Conservation (phyloP, 306 rosid species). For the Lathyrus aphaca region DNA sequence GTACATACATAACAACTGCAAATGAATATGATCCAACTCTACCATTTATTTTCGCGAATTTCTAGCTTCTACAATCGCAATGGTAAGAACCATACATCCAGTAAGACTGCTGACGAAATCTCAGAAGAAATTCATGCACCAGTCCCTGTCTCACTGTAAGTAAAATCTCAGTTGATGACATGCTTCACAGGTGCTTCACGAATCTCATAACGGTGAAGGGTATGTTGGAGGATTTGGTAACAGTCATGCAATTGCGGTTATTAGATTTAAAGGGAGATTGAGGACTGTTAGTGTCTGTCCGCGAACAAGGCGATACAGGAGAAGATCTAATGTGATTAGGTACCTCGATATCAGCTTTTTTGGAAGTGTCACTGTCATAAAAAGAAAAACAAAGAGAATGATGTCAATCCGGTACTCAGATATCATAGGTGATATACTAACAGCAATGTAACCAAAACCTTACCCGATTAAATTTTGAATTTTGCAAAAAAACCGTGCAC, state of each 20-base stretch:
- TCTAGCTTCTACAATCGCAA: slow-evolving; percentile 35
- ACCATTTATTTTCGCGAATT: slow-evolving; percentile 15
- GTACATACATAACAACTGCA: slow-evolving; percentile 34
- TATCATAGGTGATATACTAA: slow-evolving; percentile 18
- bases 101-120: slow-evolving; percentile 17
- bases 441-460: not conserved
- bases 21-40: slow-evolving; percentile 16
- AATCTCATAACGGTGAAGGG: slow-evolving; percentile 42
- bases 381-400: slow-evolving; percentile 33
- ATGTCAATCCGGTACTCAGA: slow-evolving; percentile 7
- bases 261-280: slow-evolving; percentile 43
- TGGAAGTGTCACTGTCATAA: slow-evolving; percentile 52
- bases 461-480: slow-evolving; percentile 54
- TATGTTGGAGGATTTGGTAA: slow-evolving; percentile 45
- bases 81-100: slow-evolving; percentile 17
- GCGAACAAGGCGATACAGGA: slow-evolving; percentile 34
- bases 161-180: slow-evolving; percentile 34
- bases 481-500: slow-evolving; percentile 39
- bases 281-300: slow-evolving; percentile 39
- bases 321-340: slow-evolving; percentile 38
- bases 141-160: slow-evolving; percentile 10
- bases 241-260: slow-evolving; percentile 41
- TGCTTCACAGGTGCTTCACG: slow-evolving; percentile 50
- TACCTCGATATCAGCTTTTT: slow-evolving; percentile 44
- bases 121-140: slow-evolving; percentile 22